Base-by-base conservation (phyloP, 306 rosid genomes). In the Urtica urens region DNA sequence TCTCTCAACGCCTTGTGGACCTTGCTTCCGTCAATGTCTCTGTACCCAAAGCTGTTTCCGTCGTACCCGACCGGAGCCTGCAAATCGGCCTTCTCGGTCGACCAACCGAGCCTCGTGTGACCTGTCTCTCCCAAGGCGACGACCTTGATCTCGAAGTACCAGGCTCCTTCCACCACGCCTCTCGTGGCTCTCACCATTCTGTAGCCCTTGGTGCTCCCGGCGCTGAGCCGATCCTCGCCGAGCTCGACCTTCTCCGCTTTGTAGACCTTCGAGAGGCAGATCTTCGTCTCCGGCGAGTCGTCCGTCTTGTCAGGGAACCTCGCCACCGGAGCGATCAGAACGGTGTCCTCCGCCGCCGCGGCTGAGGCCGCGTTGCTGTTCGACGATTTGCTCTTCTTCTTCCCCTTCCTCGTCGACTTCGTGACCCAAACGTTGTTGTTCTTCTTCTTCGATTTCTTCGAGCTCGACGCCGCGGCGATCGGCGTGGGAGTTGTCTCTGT, bases 51-150 rank as follows among this genome's bases (percentile, higher is more conserved):
- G 26, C 99, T 81, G 12, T 81, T 90, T 62, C 75, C 87, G 45
- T 90, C 95, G 23, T 85, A 90, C 35, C 95, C 99, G 42, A 90
- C 94, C 0, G 95, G 99, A 0, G 95, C 99, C 73, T 90, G 99
- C 64, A 90, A 68, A 76, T 90, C 95, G 38, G 95, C 99, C 60
- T 81, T 85, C 54, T 85, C 95, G 13, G 74, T 90, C 6, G 87
- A 77, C 93, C 95, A 90, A 0, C 95, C 95, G 5, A 90, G 80
- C 8, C 99, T 74, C 0, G 99, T 90, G 54, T 90, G 95, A 12
- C 95, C 94, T 1, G 74, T 74, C 17, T 75, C 87, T 41, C 94
- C 99, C 73, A 90, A 71, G 13, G 49, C 68, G 50, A 74, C 74
- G 38, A 90, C 78, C 75, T 51, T 85, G 17, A 84, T 72, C 56